Evolutionary conservation across 257 asterid species (phyloP).

Genomic region (Anisodus acutangulus): DNA sequence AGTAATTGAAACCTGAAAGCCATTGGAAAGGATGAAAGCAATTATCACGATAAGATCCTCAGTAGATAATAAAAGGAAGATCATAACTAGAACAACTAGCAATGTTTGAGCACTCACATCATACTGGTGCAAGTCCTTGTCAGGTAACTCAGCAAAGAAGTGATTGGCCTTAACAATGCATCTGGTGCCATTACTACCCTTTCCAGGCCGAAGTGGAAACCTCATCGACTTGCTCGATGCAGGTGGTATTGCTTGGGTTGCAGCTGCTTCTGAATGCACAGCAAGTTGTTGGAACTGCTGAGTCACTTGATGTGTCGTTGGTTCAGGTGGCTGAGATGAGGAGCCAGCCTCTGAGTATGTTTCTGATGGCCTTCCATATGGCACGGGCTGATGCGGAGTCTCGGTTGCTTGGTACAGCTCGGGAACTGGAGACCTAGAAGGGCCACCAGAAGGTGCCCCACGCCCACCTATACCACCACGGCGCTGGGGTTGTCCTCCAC

Average conservation of each 20-base stretch:
- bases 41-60: not conserved
- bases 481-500: constrained; percentile 58
- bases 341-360: constrained; percentile 60
- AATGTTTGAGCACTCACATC: constrained; percentile 58
- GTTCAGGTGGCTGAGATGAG: constrained; percentile 57
- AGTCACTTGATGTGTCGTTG: constrained; percentile 37
- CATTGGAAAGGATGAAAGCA: constrained; percentile 12
- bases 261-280: constrained; percentile 54
- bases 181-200: constrained; percentile 69
- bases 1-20: constrained; percentile 68
- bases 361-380: constrained; percentile 51
- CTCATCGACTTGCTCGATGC: constrained; percentile 85
- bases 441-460: constrained; percentile 66
- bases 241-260: constrained; percentile 64
- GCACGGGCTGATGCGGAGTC: constrained; percentile 52
- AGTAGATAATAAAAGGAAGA: constrained; percentile 4
- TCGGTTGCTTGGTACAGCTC: constrained; percentile 97
- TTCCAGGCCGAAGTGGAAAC: constrained; percentile 90
- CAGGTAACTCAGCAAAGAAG: constrained; percentile 88
- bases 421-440: constrained; percentile 74
- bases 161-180: constrained; percentile 94
- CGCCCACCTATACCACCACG: constrained; percentile 71
- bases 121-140: constrained; percentile 91
- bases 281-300: constrained; percentile 54
- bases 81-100: not conserved